Evolutionary conservation across 495 filamentous ascomycete genomes (phyloP), one percentile per base, ranked within the genome.

Genomic region (Filosporella fistucella): DNA sequence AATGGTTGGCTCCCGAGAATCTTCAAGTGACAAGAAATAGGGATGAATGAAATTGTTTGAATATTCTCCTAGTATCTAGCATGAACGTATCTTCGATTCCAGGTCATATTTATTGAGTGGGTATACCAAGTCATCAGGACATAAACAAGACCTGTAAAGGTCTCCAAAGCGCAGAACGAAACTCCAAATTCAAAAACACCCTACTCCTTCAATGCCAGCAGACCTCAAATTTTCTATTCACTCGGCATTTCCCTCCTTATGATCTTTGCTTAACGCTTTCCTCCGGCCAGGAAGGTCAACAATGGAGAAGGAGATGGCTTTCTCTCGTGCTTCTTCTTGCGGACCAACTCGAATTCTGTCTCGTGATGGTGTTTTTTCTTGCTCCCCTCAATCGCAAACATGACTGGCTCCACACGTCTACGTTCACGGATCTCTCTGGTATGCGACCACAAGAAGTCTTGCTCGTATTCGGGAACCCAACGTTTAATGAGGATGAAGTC

Each of bases 401-500:
- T 8, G 26, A 43, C 41, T 9, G 26, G 23, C 17, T 43, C 22
- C 6, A 18, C 26, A 20, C 29, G 35, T 37, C 58, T 41, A 5
- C 62, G 59, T 52, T 84, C 73, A 25, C 85, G 78, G 50, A 87
- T 52, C 40, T 77, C 69, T 45, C 73, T 68, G 9, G 85, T 86
- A 68, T 91, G 85, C 11, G 75, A 68, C 68, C 86, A 91, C 39
- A 91, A 77, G 39, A 81, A 64, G 36, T 85, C 75, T 56, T 89
- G 86, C 56, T 88, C 76, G 51, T 80, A 74, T 62, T 89, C 81
- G 32, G 74, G 71, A 51, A 91, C 79, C 80, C 79, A 89, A 44
- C 77, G 71, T 62, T 87, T 87, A 71, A 91, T 88, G 45, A 91
- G 64, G 45, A 91, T 72, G 52, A 80, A 89, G 43, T 85, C 79